Percentiles rank a stretch among this genome's conserved stretches.
phyloP scores from a whole-genome alignment of 2,329 filamentous ascomycete genomes.

The Aspergillus eucalypticola region DNA sequence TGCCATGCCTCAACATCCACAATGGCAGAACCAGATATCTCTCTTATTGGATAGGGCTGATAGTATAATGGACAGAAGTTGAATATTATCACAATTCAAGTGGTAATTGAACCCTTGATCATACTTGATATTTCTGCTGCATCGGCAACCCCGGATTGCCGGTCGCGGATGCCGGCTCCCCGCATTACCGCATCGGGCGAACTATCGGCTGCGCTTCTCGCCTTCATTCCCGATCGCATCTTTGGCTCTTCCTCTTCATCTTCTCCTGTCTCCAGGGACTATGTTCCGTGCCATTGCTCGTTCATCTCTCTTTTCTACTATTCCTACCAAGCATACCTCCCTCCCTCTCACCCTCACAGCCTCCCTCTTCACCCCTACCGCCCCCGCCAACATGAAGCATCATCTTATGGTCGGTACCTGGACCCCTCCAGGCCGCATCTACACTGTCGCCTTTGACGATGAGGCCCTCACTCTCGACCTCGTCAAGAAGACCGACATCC shows the following conservation, averaged over 20 bases:
- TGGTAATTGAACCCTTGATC: no score
- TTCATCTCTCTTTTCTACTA: background rate
- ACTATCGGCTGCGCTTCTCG: background rate
- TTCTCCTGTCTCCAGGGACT: background rate
- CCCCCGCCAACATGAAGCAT: conserved; percentile 66
- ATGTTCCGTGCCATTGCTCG: background rate
- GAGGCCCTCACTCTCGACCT: conserved; percentile 72
- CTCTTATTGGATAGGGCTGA: no score
- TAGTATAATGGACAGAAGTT: no score
- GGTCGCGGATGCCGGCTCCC: background rate
- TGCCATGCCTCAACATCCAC: no score
- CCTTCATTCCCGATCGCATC: background rate
- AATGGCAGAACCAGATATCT: no score
- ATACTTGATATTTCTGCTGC: no score
- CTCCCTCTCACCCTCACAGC: background rate
- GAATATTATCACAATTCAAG: no score
- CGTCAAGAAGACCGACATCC: conserved; percentile 78
- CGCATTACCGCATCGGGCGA: background rate
- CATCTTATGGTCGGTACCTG: conserved; percentile 92
- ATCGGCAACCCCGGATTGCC: background rate
- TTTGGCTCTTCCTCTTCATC: background rate
- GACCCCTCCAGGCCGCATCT: conserved; percentile 86
- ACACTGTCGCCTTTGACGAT: conserved; percentile 85
- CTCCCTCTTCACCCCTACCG: background rate
- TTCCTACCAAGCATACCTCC: no score